Percentiles rank a stretch among this genome's conserved stretches.
Conservation (phyloP, 2,329 filamentous ascomycete genomes). For the Phyllosticta citriasiana region DNA sequence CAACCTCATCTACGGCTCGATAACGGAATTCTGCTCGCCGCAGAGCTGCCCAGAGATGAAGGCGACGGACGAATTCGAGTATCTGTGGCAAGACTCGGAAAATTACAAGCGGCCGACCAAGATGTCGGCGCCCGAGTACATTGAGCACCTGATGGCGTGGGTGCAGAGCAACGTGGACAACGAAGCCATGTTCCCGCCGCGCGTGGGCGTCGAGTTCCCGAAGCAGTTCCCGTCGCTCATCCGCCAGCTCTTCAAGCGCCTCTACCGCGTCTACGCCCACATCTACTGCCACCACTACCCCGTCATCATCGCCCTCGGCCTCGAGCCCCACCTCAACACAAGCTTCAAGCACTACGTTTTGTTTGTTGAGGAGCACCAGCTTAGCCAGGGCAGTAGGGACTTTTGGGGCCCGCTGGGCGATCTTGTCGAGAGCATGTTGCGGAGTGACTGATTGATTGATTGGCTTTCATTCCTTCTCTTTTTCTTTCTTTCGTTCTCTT, state of each 20-base stretch:
- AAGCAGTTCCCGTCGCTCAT: conserved; percentile 84
- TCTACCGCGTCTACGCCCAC: conserved; percentile 96
- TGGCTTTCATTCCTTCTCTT: neutral
- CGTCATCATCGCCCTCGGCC: conserved; percentile 84
- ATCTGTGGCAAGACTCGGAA: conserved; percentile 95
- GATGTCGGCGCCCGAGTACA: conserved; percentile 94
- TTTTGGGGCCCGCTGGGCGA: conserved; percentile 96
- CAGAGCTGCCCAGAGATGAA: conserved; percentile 99
- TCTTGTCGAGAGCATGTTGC: conserved; percentile 94
- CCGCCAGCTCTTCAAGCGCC: conserved; percentile 98
- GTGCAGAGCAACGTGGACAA: conserved; percentile 94
- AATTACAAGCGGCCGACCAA: conserved; percentile 94
- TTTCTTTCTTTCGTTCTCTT: neutral
- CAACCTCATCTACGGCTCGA: conserved; percentile 95
- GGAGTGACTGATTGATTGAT: conserved; percentile 56
- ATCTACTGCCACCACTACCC: conserved; percentile 98
- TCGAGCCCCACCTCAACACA: conserved; percentile 96
- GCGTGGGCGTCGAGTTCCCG: conserved; percentile 90
- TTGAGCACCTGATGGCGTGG: conserved; percentile 96
- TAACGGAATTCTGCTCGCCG: conserved; percentile 97
- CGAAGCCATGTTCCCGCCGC: conserved; percentile 86
- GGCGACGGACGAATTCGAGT: conserved; percentile 99
- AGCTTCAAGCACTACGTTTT: conserved; percentile 99
- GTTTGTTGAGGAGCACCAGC: conserved; percentile 91
- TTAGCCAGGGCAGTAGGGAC: conserved; percentile 80